A percentile compares a stretch with the other conserved stretches of the same genome.
These are phyloP conservation scores for Aspergillus oerlinghausenensis DNA, from an alignment of 2,329 filamentous ascomycete genomes.

Conservation along the genomic window DNA sequence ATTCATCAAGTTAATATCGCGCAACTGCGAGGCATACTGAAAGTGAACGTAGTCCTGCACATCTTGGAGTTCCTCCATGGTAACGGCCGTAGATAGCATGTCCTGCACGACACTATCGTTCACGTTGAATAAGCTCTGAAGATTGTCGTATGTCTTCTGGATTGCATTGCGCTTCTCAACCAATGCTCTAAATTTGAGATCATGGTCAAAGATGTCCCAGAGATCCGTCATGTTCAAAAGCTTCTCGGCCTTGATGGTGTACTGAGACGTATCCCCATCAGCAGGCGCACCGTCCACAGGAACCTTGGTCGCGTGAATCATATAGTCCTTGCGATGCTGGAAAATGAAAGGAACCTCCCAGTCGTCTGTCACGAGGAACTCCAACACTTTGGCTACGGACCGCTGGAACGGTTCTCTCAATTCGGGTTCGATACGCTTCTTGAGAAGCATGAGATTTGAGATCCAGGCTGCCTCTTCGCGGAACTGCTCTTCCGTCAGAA, in stretches of 20 bases:
- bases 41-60: constrained; percentile 96
- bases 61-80: constrained; percentile 94
- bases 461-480: constrained; percentile 92
- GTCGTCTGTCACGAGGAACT: constrained; percentile 91
- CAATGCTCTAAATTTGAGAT: constrained; percentile 90
- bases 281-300: constrained; percentile 57
- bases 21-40: constrained; percentile 78
- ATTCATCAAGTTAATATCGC: constrained; percentile 66
- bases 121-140: constrained; percentile 63
- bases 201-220: constrained; percentile 91
- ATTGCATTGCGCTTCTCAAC: constrained; percentile 87
- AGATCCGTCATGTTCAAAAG: constrained; percentile 87
- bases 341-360: constrained; percentile 97
- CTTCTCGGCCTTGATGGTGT: constrained; percentile 74
- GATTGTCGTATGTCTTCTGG: constrained; percentile 69
- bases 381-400: constrained; percentile 84
- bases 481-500: constrained; percentile 77
- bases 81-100: constrained; percentile 72
- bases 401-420: constrained; percentile 79
- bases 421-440: constrained; percentile 70
- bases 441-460: constrained; percentile 79
- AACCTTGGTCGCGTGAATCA: constrained; percentile 81
- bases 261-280: constrained; percentile 67
- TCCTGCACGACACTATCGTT: constrained; percentile 74
- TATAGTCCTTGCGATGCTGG: constrained; percentile 95